These are phyloP conservation scores for Zymoseptoria pseudotritici DNA, from an alignment of 2,329 filamentous ascomycete species.

Conservation along the genomic window DNA sequence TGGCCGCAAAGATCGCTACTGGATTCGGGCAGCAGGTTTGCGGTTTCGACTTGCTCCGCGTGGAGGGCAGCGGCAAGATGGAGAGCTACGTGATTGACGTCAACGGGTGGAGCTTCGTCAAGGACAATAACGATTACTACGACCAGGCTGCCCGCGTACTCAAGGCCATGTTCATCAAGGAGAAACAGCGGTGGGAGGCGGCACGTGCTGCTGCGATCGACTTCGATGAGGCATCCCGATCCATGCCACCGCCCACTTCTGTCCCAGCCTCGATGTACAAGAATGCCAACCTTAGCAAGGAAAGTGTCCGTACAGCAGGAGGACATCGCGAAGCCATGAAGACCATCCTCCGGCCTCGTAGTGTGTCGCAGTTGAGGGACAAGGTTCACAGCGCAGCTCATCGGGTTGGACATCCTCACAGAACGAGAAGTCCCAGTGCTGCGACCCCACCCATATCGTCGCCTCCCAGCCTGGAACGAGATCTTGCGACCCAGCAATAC, in stretches of 20 bases:
- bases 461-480: conserved; percentile 36
- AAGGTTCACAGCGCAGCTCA: conserved; percentile 24
- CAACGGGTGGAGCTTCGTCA: conserved; percentile 99
- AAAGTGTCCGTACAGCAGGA: conserved; percentile 14
- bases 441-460: conserved; percentile 36
- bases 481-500: conserved; percentile 2
- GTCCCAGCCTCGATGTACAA: conserved; percentile 16
- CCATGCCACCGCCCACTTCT: conserved; percentile 6
- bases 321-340: conserved; percentile 44
- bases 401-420: conserved; percentile 18
- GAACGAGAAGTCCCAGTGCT: conserved; percentile 20
- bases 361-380: conserved; percentile 52
- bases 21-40: conserved; percentile 93
- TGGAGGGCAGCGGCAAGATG: conserved; percentile 43
- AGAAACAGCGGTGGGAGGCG: conserved; percentile 55
- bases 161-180: conserved; percentile 77
- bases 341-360: conserved; percentile 57
- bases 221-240: conserved; percentile 16
- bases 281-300: conserved; percentile 28
- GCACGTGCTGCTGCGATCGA: conserved; percentile 27
- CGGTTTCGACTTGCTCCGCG: conserved; percentile 87
- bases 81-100: conserved; percentile 98
- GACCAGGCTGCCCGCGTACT: conserved; percentile 82
- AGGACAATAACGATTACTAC: conserved; percentile 98
- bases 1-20: conserved; percentile 82